These are phyloP conservation scores for Carex kokanica DNA, from an alignment of 176 grass and related monocot genomes.

Conservation along the genomic window DNA sequence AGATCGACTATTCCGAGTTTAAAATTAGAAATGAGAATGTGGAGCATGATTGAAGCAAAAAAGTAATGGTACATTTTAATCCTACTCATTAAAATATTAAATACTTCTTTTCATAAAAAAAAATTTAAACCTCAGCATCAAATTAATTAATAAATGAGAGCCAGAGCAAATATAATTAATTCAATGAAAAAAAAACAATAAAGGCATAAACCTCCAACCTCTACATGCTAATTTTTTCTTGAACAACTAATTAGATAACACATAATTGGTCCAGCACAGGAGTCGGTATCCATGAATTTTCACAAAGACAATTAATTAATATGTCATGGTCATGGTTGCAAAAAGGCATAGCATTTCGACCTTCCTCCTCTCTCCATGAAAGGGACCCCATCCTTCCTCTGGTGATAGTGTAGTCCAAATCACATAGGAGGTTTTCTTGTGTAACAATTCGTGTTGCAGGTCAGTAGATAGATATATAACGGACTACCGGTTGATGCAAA, in stretches of 20 bases:
- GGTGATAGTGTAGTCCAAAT: background rate
- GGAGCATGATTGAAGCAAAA: no score
- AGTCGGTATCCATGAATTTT: constrained; percentile 9
- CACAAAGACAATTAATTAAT: background rate
- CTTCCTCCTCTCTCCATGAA: background rate
- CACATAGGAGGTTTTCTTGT: background rate
- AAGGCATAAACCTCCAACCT: background rate
- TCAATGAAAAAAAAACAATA: background rate
- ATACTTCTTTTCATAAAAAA: no score
- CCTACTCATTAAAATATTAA: no score
- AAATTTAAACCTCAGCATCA: background rate
- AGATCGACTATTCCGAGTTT: no score
- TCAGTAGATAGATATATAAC: no score
- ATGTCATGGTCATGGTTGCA: constrained; percentile 33
- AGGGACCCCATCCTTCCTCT: constrained; percentile 1
- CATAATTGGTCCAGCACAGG: constrained; percentile 6
- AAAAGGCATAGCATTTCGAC: constrained; percentile 27
- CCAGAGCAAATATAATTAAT: background rate
- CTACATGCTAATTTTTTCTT: background rate
- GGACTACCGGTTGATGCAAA: background rate
- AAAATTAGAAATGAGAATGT: no score
- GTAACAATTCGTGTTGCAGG: background rate
- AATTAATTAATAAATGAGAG: background rate
- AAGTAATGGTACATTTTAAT: no score
- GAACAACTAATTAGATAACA: background rate